These are phyloP conservation scores for Rhizophlyctis rosea DNA, from an alignment of 192 early-diverging fungal species.

Conservation along the genomic window DNA sequence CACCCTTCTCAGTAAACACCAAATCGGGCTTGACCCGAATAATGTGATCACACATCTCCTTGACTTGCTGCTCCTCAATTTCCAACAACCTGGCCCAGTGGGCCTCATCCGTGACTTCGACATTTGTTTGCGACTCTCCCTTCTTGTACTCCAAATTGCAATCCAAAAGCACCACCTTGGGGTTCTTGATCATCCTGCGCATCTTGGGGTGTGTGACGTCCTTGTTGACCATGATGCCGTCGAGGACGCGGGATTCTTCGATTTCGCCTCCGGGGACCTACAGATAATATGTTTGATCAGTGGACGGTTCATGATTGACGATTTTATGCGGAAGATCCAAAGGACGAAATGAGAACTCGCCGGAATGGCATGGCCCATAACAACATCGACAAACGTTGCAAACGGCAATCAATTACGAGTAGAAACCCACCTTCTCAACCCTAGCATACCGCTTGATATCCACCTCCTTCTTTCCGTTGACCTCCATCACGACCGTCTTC, in stretches of 20 bases:
- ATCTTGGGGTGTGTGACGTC: slow-evolving; percentile 98
- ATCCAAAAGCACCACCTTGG: slow-evolving; percentile 92
- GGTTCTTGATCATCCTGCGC: slow-evolving; percentile 93
- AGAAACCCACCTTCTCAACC: slow-evolving; percentile 79
- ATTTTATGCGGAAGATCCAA: too few species aligned
- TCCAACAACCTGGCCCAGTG: slow-evolving; percentile 96
- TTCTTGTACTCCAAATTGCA: slow-evolving; percentile 99
- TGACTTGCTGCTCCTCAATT: slow-evolving; percentile 99
- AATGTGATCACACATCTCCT: slow-evolving; percentile 95
- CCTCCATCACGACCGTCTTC: slow-evolving; percentile 72
- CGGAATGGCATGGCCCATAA: too few species aligned
- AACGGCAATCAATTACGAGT: too few species aligned
- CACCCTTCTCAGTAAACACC: slow-evolving; percentile 99
- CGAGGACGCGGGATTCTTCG: slow-evolving; percentile 90
- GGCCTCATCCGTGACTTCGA: slow-evolving; percentile 94
- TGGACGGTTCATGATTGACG: too few species aligned
- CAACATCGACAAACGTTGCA: too few species aligned
- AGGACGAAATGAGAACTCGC: too few species aligned
- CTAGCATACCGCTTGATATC: slow-evolving; percentile 98
- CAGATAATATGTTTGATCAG: slow-evolving; percentile 1
- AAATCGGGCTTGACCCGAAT: slow-evolving; percentile 94
- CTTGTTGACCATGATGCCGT: slow-evolving; percentile 99
- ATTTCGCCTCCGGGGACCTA: slow-evolving; percentile 97
- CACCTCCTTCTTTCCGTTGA: slow-evolving; percentile 78
- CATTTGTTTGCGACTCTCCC: slow-evolving; percentile 98